Conservation (phyloP, 2,329 filamentous ascomycete genomes). For the Cryphonectria carpinicola region DNA sequence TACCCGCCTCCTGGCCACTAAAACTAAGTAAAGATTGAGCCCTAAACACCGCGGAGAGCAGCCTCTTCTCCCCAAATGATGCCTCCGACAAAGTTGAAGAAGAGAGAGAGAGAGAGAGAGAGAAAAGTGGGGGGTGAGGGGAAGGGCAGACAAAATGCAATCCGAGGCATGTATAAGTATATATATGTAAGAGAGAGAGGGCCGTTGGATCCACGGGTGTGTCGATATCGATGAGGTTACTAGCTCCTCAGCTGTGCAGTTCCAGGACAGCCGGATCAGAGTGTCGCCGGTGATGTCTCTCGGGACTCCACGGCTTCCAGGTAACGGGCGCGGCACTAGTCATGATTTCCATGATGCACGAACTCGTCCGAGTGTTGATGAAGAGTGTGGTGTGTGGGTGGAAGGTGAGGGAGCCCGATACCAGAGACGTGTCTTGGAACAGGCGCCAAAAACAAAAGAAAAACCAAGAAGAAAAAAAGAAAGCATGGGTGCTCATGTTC, state of each 20-base stretch:
- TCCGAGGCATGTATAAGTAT: constrained; percentile 12
- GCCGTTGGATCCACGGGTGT: constrained; percentile 5
- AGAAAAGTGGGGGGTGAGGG: neutral
- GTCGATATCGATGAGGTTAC: constrained; percentile 6
- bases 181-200: neutral
- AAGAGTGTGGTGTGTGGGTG: neutral
- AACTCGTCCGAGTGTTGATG: neutral
- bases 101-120: neutral
- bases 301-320: neutral
- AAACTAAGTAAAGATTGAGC: constrained; percentile 17
- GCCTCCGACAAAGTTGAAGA: neutral
- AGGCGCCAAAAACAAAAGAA: too few species aligned
- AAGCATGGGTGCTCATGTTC: neutral
- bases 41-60: constrained; percentile 17
- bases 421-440: neutral
- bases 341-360: neutral
- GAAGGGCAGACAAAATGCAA: constrained; percentile 18
- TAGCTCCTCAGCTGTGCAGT: neutral
- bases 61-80: constrained; percentile 1
- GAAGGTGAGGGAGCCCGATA: neutral
- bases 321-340: neutral
- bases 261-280: neutral
- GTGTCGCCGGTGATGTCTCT: neutral
- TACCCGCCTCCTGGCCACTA: constrained; percentile 19
- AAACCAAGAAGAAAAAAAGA: too few species aligned